Evolutionary conservation across 2,329 filamentous ascomycete species (phyloP), one percentile per base, ranked within the genome.

Genomic region (Fusarium xylarioides): DNA sequence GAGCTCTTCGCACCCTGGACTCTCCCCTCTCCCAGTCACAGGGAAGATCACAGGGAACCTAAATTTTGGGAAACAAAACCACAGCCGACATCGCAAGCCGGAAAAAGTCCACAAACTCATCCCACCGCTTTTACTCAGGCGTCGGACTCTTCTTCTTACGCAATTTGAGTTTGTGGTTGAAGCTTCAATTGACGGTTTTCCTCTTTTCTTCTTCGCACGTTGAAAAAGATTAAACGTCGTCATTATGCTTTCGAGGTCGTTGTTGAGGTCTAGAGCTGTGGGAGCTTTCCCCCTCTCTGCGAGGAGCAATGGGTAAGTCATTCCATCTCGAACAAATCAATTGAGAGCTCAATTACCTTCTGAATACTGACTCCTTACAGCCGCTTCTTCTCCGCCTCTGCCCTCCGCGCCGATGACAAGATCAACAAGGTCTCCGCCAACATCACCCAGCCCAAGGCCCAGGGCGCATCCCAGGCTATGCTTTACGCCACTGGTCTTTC

Each of bases 401-500:
- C 85, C 75, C 83, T 85, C 71, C 84, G 80, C 74, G 79, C 82
- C 75, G 85, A 90, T 67, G 84, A 88, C 49, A 83, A 87, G 77
- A 89, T 97, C 82, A 99, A 99, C 88, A 94, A 90, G 82, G 87
- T 95, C 81, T 98, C 95, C 69, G 86, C 90, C 70, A 83, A 87
- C 81, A 95, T 99, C 85, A 99, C 96, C 32, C 95, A 98, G 85
- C 95, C 95, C 81, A 98, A 98, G 86, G 96, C 95, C 38, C 96
- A 99, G 86, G 96, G 96, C 76, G 96, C 97, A 62, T 98, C 96
- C 46, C 96, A 99, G 86, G 96, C 97, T 74, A 99, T 99, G 97
- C 88, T 99, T 64, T 99, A 97, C 86, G 96, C 94, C 76, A 98
- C 95, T 3, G 97, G 97, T 60, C 86, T 99, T 78, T 90, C 86